Base-by-base conservation (phyloP, 2,329 filamentous ascomycete genomes). In the Ascochyta lentis region DNA sequence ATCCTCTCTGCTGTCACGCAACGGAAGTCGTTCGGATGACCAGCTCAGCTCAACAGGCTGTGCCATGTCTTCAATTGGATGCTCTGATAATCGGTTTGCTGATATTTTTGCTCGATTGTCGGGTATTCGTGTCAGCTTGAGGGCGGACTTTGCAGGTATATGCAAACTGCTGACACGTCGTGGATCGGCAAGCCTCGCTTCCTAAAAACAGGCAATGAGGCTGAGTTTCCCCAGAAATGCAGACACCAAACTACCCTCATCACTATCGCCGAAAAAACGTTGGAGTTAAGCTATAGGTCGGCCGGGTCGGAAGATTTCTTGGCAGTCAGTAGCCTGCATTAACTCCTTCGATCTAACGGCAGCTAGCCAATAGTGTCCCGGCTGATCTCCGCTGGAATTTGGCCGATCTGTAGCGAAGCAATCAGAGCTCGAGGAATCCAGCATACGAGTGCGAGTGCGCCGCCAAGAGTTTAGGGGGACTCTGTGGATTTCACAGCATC, bases 1-100 rank as follows among this genome's bases (percentile, higher is more conserved):
- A 51, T 67, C 63, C 37, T 65, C 63, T 27, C 19, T 48, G 1
- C 38, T 39, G 26, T 57, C 34, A 12, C 53, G 60, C 29, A 61
- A 35, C 6, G 48, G 40, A 15, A 59, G 55, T 31, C 52, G 52
- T 33, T 60, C 45, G 6, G 60, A 63, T 6, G 57, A 60, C 57
- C 57, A 58, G 9, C 43, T 43, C 13, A 58, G 15, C 40, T 60
- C 51, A 16, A 56, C 56, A 7, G 50, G 43, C 24, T 43, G 23
- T 19, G 16, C 16, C 12, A 38, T 6, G 6, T n/a, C n/a, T 15
- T 48, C 44, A 2, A 12, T 12, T 16, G 24, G 19, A 22, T 8
- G 8, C 4, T 15, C 8, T 38, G 38, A 24, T 5, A 19, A 10
- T 9, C 3, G 1, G 2, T 43, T 22, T 24, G 37, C 37, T 48